A percentile compares a stretch with the other conserved stretches of the same genome.
Conservation (phyloP, 2,329 filamentous ascomycete genomes). For the Neopestalotiopsis clavispora region DNA sequence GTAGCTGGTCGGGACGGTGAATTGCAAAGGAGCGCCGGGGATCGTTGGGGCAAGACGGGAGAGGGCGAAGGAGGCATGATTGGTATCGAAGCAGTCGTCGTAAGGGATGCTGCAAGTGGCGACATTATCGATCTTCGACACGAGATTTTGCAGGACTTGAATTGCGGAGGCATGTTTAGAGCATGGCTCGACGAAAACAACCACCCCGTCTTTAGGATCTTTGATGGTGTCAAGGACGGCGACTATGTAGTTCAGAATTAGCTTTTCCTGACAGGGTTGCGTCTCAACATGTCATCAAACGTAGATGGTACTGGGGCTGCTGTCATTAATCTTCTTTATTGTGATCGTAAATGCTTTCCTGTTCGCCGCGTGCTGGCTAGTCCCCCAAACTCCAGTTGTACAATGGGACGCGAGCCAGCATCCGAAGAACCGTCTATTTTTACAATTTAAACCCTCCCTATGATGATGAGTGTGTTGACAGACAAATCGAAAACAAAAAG, state of each 20-base stretch:
- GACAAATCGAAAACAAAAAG: conserved; percentile 31
- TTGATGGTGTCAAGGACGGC: conserved; percentile 45
- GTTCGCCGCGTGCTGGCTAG: conserved; percentile 18
- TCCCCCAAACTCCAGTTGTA: conserved; percentile 19
- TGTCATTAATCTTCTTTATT: conserved; percentile 29
- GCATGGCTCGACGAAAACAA: conserved; percentile 74
- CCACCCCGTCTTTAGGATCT: conserved; percentile 61
- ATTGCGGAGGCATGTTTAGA: conserved; percentile 87
- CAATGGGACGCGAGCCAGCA: conserved; percentile 23
- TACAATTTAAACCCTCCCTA: conserved; percentile 29
- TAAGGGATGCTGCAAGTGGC: conserved; percentile 47
- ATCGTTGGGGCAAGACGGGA: conserved; percentile 73
- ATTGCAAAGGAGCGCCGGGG: conserved; percentile 74
- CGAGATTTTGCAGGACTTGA: conserved; percentile 76
- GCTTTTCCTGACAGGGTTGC: background rate
- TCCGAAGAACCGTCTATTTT: conserved; percentile 29
- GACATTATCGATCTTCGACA: conserved; percentile 45
- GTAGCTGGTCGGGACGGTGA: conserved; percentile 76
- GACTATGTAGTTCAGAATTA: background rate
- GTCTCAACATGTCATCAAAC: background rate
- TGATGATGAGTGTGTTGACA: conserved; percentile 14
- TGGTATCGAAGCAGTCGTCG: conserved; percentile 69
- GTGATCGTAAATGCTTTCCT: conserved; percentile 24
- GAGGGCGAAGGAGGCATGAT: conserved; percentile 89
- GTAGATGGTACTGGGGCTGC: conserved; percentile 8